phyloP scores from a whole-genome alignment of 306 rosid genomes.

The Leucaena leucocephala region DNA sequence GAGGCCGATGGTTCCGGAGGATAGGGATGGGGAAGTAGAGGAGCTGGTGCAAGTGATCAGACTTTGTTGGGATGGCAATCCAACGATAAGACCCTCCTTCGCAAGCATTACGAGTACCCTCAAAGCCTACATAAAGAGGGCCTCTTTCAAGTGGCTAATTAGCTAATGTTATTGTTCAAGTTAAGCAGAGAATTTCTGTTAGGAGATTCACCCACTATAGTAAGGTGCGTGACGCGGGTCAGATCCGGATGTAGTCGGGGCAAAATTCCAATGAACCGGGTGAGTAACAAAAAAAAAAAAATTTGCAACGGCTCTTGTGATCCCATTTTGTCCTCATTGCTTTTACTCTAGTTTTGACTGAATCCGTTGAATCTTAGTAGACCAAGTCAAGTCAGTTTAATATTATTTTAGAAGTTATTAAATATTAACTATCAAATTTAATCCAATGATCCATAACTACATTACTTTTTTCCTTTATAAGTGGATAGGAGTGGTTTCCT shows the following conservation, averaged over 20 bases:
- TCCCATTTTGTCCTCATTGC: not conserved
- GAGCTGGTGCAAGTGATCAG: slow-evolving; percentile 53
- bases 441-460: not conserved
- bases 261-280: no score
- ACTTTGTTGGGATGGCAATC: slow-evolving; percentile 60
- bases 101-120: slow-evolving; percentile 47
- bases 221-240: no score
- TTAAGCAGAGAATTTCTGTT: no score
- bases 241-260: no score
- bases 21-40: slow-evolving; percentile 41
- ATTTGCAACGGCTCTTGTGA: not conserved
- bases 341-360: not conserved
- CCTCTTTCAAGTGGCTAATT: not conserved
- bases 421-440: no score
- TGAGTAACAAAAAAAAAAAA: no score
- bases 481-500: not conserved
- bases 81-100: slow-evolving; percentile 62
- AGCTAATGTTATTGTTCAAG: no score
- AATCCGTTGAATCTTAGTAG: not conserved
- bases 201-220: no score
- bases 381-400: not conserved
- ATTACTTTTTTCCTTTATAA: not conserved
- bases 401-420: no score
- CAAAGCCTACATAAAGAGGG: slow-evolving; percentile 31
- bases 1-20: slow-evolving; percentile 62